Conservation (phyloP, 1,284 basidiomycete species). For the Pisolithus thermaeus region DNA sequence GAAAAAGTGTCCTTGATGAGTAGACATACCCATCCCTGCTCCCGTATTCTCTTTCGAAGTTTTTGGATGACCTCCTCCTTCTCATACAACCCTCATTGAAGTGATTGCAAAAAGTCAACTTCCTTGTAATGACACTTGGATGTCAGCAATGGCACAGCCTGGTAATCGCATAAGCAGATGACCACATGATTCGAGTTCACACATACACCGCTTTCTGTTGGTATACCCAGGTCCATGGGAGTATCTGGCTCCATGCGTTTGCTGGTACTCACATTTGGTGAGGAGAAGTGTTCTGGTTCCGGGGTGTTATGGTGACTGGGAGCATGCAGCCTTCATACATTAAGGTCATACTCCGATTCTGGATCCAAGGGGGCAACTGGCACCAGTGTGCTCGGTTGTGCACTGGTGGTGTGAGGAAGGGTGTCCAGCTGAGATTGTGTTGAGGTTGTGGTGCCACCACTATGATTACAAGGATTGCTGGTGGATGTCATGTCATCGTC, state of each 20-base stretch:
- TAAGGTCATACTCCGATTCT: too few relatives aligned
- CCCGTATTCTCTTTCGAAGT: neutral
- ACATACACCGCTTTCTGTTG: neutral
- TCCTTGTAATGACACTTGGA: slow-evolving; percentile 2
- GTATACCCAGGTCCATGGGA: neutral
- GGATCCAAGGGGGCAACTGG: too few relatives aligned
- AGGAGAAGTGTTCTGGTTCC: too few relatives aligned
- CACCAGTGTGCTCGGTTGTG: too few relatives aligned
- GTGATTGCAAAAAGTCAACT: slow-evolving; percentile 1
- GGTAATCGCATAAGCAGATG: neutral
- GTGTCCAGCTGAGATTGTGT: too few relatives aligned
- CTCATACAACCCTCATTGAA: slow-evolving; percentile 1
- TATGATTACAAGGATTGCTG: too few relatives aligned
- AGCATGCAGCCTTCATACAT: too few relatives aligned
- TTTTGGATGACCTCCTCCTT: neutral
- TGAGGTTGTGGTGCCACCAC: too few relatives aligned
- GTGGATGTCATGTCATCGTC: too few relatives aligned
- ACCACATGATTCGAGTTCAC: neutral
- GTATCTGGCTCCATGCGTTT: neutral
- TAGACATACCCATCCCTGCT: neutral
- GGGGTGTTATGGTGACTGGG: too few relatives aligned
- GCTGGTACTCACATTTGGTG: neutral
- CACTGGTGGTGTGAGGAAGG: too few relatives aligned
- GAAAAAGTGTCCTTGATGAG: neutral
- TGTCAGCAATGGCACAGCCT: neutral